Base-by-base conservation (phyloP, 768 basidiomycete genomes). In the Pleurotus pulmonarius region DNA sequence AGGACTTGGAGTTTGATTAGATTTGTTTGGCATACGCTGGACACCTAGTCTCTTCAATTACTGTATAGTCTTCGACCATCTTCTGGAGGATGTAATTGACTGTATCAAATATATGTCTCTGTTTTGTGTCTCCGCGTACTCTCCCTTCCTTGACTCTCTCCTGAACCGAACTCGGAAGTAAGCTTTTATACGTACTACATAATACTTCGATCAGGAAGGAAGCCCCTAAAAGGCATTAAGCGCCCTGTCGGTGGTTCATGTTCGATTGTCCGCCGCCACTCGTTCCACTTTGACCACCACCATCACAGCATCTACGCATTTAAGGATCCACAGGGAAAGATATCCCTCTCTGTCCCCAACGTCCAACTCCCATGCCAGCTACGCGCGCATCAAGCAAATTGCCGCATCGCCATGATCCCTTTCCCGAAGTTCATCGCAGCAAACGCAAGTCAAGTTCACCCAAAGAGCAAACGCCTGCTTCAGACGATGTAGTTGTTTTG, bases 291-390 rank as follows among this genome's bases (percentile, higher is more conserved):
- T n/a, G 24, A 48, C 46, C 46, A 24, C 46, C 46, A 48, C 46
- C 46, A 48, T 6, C 43, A 44, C 3, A n/a, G 8, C 20, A 7
- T 44, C 43, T 44, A 44, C 43, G 2, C n/a, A 44, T 44, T 16
- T 15, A 44, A 44, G n/a, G 16, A 16, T 16, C n/a, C 20, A 7
- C 43, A 1, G 43, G 43, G 15, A 2, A 9, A 13, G 13, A 47
- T 13, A 6, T 47, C 11, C 1, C 46, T 41, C 47, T 29, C 37
- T 39, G 38, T 25, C 58, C 56, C 38, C 43, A 48, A 47, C 48
- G 55, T 46, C 12, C 2, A 44, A 46, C 29, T 34, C 3, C 8
- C 9, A 73, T 73, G 72, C 72, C 70, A 41, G 66, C 63, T 12
- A 67, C 69, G 43, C 66, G 72, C 34, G 60, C 68, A 11, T 53